Evolutionary conservation across 148 eudicot genomes (phyloP), one percentile per base, ranked within the genome.

Genomic region (Spergularia marina): DNA sequence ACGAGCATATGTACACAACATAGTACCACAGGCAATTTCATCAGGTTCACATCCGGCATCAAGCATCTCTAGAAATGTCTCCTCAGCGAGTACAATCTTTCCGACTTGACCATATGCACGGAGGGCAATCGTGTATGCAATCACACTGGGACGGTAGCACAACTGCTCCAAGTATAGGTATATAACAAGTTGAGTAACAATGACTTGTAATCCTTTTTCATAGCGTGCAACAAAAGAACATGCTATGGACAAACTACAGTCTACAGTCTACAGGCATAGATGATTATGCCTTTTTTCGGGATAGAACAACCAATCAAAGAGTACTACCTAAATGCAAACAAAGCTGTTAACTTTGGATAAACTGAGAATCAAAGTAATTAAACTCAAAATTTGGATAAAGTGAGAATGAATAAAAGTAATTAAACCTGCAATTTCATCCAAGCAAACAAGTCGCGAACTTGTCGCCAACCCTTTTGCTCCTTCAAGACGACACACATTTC

Each of bases 371-470:
- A 5, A 18, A 61, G 36, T 25, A 30, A 20, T 6, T 4, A 20
- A 55, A 20, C 25, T 23, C n/a, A n/a, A n/a, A n/a, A n/a, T n/a
- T n/a, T n/a, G n/a, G 25, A 23, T 23, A 23, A 23, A 0, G 0
- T 23, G 0, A 23, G 25, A 23, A 23, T 7, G 12, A 5, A 15
- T 5, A 1, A 16, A 51, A 17, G 13, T 13, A 52, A 62, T n/a
- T 54, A 10, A 49, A 92, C 98, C 96, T 94, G 98, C 85, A 94
- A 80, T 82, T 94, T 94, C 97, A 94, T 94, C 98, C 98, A 94
- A 53, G 71, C 82, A 71, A 91, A 94, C 72, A 94, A 94, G 64
- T 94, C 97, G 71, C 96, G 85, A 12, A 88, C 92, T 76, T 87
- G 93, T 21, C 87, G 78, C 97, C 98, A 91, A 30, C 89, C 77